A percentile compares a stretch with the other conserved stretches of the same genome.
phyloP scores from a whole-genome alignment of 805 yeast species.

The Starmera amethionina region DNA sequence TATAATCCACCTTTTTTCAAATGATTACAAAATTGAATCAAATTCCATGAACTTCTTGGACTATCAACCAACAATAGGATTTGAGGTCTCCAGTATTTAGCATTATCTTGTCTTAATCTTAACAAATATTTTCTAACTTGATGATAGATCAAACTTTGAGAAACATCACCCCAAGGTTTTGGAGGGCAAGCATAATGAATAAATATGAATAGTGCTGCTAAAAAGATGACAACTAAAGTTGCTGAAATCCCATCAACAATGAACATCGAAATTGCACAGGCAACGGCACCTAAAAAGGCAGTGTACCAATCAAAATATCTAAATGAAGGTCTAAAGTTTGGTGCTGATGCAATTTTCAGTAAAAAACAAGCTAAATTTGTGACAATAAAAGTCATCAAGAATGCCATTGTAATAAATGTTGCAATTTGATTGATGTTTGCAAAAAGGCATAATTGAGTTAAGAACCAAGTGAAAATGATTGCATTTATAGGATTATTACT shows the following conservation, averaged over 20 bases:
- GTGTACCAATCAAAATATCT: conserved; percentile 75
- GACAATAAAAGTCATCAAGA: conserved; percentile 89
- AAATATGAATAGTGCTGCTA: conserved; percentile 56
- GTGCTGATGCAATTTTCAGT: conserved; percentile 83
- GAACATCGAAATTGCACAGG: conserved; percentile 80
- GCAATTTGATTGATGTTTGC: conserved; percentile 93
- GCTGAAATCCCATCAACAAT: conserved; percentile 92
- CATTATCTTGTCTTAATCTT: conserved; percentile 80
- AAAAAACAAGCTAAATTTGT: conserved; percentile 91
- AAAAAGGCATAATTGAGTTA: conserved; percentile 78
- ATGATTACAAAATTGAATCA: conserved; percentile 88
- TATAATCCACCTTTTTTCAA: conserved; percentile 93
- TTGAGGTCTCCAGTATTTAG: conserved; percentile 98
- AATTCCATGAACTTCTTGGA: conserved; percentile 86
- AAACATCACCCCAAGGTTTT: conserved; percentile 96
- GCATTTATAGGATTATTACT: conserved; percentile 53
- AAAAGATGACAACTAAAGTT: conserved; percentile 54
- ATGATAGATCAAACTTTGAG: conserved; percentile 89
- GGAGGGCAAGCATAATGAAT: conserved; percentile 93
- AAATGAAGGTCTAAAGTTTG: conserved; percentile 97
- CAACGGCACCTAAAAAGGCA: conserved; percentile 64
- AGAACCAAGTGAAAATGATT: conserved; percentile 64
- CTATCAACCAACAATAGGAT: conserved; percentile 79
- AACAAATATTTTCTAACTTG: conserved; percentile 89
- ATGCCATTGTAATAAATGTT: conserved; percentile 93